Conservation (phyloP, 306 rosid species). For the Oxytropis ochrocephala region DNA sequence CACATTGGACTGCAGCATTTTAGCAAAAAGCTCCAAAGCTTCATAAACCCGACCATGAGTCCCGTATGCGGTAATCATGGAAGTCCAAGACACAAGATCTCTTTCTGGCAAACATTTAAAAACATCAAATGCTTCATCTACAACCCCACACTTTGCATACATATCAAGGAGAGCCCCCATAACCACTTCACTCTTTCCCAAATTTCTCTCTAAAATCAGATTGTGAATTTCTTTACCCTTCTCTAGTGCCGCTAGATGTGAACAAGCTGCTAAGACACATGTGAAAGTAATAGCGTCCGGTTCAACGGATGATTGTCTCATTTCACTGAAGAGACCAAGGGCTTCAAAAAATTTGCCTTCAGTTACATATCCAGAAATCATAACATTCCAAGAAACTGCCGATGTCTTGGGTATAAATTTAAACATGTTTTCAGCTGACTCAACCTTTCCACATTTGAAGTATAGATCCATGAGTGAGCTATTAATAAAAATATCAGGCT, state of each 20-base stretch:
- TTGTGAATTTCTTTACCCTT: conserved; percentile 74
- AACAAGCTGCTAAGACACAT: conserved; percentile 67
- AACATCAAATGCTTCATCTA: conserved; percentile 58
- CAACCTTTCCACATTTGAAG: conserved; percentile 61
- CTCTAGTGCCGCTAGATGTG: conserved; percentile 66
- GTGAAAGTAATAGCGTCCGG: conserved; percentile 69
- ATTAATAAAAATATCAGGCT: conserved; percentile 47
- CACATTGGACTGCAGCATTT: conserved; percentile 47
- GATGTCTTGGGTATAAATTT: conserved; percentile 35
- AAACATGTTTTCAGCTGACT: conserved; percentile 52
- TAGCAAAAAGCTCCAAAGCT: conserved; percentile 57
- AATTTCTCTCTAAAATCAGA: conserved; percentile 34
- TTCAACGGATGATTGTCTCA: conserved; percentile 39
- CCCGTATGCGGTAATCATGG: conserved; percentile 78
- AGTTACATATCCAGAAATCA: conserved; percentile 67
- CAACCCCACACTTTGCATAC: conserved; percentile 85
- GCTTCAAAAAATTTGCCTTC: conserved; percentile 56
- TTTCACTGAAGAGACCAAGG: conserved; percentile 41
- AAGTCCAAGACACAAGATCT: conserved; percentile 76
- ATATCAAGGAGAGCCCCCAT: conserved; percentile 85
- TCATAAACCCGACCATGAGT: conserved; percentile 64
- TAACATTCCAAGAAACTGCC: conserved; percentile 61
- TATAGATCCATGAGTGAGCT: conserved; percentile 62
- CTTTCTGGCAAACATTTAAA: conserved; percentile 57
- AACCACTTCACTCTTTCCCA: conserved; percentile 47